Evolutionary conservation across 2,329 filamentous ascomycete genomes (phyloP), one percentile per base, ranked within the genome.

Genomic region (Ophiostoma sp.): DNA sequence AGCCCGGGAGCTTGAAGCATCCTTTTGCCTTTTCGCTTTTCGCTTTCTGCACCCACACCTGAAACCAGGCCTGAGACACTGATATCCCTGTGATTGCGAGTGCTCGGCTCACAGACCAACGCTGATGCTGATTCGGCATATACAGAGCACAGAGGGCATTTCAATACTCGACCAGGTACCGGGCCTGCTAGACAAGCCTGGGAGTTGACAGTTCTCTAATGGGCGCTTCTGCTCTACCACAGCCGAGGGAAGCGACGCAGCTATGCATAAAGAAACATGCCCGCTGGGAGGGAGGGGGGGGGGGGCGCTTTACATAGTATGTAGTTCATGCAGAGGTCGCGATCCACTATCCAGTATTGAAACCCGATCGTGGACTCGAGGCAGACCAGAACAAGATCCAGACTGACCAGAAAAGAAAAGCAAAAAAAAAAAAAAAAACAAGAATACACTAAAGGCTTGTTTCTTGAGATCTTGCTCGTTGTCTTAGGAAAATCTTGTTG

Each of bases 21-120:
- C 20, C 23, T 33, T 33, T 7, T 65, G 1, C 35, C 2, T 20
- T 35, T 41, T 11, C 39, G 39, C 39, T 41, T 41, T 41, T 41
- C 39, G 39, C 39, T 13, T 41, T 41, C 3, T 3, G 27, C 27
- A 31, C 3, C 5, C 13, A n/a, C 20, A 65, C 20, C 35, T 65
- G 20, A 36, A 39, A 65, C 35, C 11, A 15, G 33, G 62, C 62
- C 35, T 65, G 62, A 65, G 62, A 65, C 62, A 65, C 62, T 13
- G 35, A 65, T 8, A 64, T 39, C 62, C 20, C 35, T 65, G 13
- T 23, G 33, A 65, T 23, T 39, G 35, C 35, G 62, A 39, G 35
- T 64, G 31, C 57, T 36, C 17, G 20, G 33, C 31, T n/a, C 62
- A 65, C 62, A 64, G 15, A 23, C 62, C n/a, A 10, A 36, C 15